These are phyloP conservation scores for Cetradonia linearis DNA, from an alignment of 495 filamentous ascomycete genomes.

Conservation along the genomic window DNA sequence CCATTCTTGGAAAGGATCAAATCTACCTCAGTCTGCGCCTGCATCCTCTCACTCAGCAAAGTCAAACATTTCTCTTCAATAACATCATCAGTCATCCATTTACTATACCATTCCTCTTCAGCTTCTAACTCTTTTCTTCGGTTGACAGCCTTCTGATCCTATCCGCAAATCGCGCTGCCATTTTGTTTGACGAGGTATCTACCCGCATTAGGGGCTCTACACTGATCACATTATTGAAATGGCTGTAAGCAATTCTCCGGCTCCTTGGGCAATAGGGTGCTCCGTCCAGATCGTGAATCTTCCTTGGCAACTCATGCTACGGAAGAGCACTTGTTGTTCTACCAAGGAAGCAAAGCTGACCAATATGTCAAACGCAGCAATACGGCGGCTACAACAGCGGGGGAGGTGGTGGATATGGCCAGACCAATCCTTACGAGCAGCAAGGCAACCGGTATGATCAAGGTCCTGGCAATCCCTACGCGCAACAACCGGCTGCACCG, in stretches of 20 bases:
- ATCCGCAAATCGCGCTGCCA: background rate
- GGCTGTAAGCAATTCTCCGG: conserved; percentile 6
- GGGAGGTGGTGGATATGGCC: conserved; percentile 45
- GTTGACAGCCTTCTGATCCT: background rate
- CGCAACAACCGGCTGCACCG: conserved; percentile 27
- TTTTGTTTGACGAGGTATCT: background rate
- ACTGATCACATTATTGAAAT: background rate
- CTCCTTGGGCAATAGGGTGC: background rate
- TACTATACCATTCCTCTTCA: background rate
- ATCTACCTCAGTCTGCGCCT: background rate
- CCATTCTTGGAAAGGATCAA: background rate
- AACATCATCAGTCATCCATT: conserved; percentile 18
- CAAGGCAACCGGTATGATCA: conserved; percentile 25
- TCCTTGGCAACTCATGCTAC: background rate
- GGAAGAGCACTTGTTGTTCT: background rate
- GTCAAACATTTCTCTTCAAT: conserved; percentile 4
- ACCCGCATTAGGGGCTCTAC: conserved; percentile 9
- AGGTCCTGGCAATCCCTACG: conserved; percentile 37
- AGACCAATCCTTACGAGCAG: conserved; percentile 53
- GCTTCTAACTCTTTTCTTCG: background rate
- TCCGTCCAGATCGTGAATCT: background rate
- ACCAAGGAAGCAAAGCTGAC: background rate
- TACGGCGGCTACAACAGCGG: conserved; percentile 14
- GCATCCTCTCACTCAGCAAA: conserved; percentile 12
- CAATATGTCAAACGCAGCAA: conserved; percentile 1